phyloP scores from a whole-genome alignment of 805 yeast genomes.

The Isabelozyma heimii region DNA sequence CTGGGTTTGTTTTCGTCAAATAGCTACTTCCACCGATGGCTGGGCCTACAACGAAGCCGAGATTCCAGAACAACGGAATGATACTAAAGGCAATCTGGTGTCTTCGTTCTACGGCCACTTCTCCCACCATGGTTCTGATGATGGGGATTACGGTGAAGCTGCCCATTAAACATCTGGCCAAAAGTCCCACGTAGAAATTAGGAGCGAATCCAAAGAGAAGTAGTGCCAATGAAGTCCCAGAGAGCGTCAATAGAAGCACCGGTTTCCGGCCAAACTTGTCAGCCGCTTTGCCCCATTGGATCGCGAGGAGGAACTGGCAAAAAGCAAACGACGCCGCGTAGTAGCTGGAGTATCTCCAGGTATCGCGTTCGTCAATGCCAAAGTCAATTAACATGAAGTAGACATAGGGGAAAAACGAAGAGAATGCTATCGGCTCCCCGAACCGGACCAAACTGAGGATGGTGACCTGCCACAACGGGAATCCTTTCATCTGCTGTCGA shows the following conservation, averaged over 20 bases:
- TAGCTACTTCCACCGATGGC: conserved; percentile 36
- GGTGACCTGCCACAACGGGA: conserved; percentile 51
- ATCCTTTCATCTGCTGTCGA: conserved; percentile 51
- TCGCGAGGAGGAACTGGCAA: conserved; percentile 54
- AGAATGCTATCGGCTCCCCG: conserved; percentile 62
- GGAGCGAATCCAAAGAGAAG: conserved; percentile 53
- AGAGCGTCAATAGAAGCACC: conserved; percentile 48
- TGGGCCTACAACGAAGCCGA: conserved; percentile 63
- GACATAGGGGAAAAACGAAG: conserved; percentile 62
- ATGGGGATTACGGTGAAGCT: conserved; percentile 61
- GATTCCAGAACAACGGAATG: conserved; percentile 59
- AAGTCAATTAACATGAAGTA: conserved; percentile 63
- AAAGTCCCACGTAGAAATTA: conserved; percentile 50
- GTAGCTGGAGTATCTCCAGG: conserved; percentile 61
- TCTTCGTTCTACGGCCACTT: conserved; percentile 50
- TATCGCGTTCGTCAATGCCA: conserved; percentile 50
- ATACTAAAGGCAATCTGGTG: conserved; percentile 64
- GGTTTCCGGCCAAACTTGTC: conserved; percentile 58
- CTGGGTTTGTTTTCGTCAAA: neutral
- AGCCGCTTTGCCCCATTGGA: conserved; percentile 58
- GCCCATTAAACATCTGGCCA: conserved; percentile 55
- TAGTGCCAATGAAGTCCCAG: conserved; percentile 50
- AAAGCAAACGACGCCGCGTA: conserved; percentile 60
- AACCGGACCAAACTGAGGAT: conserved; percentile 45
- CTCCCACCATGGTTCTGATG: conserved; percentile 61